phyloP scores from a whole-genome alignment of 2,329 filamentous ascomycete species.

The Rhynchosporium secalis region DNA sequence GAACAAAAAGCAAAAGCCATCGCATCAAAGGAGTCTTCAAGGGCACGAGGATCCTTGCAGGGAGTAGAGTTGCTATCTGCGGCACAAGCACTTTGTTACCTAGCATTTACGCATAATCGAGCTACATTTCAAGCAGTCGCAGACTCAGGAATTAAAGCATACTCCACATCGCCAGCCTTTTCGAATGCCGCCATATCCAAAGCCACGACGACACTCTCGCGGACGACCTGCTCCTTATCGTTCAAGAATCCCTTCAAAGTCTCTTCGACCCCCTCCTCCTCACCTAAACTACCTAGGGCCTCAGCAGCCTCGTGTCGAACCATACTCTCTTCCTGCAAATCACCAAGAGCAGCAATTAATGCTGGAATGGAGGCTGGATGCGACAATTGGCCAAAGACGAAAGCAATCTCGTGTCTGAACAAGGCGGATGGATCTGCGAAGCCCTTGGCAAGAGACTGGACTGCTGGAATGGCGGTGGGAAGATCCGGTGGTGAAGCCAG shows the following conservation, averaged over 20 bases:
- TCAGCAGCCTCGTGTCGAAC: conserved; percentile 97
- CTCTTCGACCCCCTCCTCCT: conserved; percentile 90
- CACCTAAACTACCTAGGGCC: conserved; percentile 88
- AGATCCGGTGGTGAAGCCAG: conserved; percentile 90
- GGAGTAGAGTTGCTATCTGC: conserved; percentile 30
- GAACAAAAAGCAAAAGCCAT: not conserved
- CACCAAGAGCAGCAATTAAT: conserved; percentile 73
- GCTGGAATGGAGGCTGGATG: conserved; percentile 97
- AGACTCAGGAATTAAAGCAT: conserved; percentile 80
- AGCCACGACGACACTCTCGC: conserved; percentile 92
- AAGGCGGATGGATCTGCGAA: conserved; percentile 84
- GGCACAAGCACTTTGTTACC: conserved; percentile 41
- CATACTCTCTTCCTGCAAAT: conserved; percentile 87
- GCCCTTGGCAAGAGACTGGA: conserved; percentile 82
- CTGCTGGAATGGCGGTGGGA: conserved; percentile 83
- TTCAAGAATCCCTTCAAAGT: conserved; percentile 79
- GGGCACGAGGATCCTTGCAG: not conserved
- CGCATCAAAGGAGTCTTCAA: not conserved
- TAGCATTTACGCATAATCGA: conserved; percentile 26
- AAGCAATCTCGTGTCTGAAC: conserved; percentile 96
- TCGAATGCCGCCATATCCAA: conserved; percentile 98
- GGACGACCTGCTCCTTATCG: conserved; percentile 89
- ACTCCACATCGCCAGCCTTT: conserved; percentile 83
- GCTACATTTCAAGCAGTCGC: conserved; percentile 27
- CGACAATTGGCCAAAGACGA: conserved; percentile 94